Evolutionary conservation across 768 basidiomycete species (phyloP).

Genomic region (Pleurotus ostreatus): DNA sequence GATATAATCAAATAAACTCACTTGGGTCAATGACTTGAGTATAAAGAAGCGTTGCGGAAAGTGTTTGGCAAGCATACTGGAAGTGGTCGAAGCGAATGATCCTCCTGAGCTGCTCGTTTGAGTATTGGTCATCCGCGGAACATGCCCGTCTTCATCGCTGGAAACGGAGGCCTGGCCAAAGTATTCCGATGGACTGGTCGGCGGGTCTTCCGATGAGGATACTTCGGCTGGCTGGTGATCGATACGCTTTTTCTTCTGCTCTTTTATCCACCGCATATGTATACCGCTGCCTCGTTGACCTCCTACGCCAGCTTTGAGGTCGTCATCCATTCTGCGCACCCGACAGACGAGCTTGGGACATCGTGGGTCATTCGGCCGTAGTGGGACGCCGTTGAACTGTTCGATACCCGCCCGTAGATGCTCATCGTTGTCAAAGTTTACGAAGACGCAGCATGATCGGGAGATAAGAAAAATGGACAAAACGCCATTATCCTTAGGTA

Average conservation of each 20-base stretch:
- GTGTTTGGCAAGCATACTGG: constrained; percentile 67
- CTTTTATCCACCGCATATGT: constrained; percentile 79
- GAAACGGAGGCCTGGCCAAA: constrained; percentile 31
- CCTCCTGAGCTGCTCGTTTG: constrained; percentile 50
- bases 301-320: constrained; percentile 85
- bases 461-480: constrained; percentile 88
- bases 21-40: constrained; percentile 82
- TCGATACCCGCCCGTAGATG: constrained; percentile 64
- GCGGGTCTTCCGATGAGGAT: constrained; percentile 16
- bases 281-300: constrained; percentile 85
- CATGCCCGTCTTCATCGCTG: constrained; percentile 35
- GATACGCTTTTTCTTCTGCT: constrained; percentile 38
- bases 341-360: constrained; percentile 84
- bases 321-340: constrained; percentile 76
- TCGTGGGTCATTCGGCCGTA: constrained; percentile 67
- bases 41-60: constrained; percentile 94
- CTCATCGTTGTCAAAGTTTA: constrained; percentile 73
- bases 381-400: constrained; percentile 64
- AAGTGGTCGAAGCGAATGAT: constrained; percentile 79
- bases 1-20: constrained; percentile 23
- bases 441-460: constrained; percentile 93
- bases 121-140: constrained; percentile 15
- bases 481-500: constrained; percentile 40
- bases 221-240: constrained; percentile 17
- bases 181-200: constrained; percentile 21